Percentiles rank a stretch among this genome's conserved stretches.
Conservation (phyloP, 139 green algal species). For the Pycnococcus provasolii region DNA sequence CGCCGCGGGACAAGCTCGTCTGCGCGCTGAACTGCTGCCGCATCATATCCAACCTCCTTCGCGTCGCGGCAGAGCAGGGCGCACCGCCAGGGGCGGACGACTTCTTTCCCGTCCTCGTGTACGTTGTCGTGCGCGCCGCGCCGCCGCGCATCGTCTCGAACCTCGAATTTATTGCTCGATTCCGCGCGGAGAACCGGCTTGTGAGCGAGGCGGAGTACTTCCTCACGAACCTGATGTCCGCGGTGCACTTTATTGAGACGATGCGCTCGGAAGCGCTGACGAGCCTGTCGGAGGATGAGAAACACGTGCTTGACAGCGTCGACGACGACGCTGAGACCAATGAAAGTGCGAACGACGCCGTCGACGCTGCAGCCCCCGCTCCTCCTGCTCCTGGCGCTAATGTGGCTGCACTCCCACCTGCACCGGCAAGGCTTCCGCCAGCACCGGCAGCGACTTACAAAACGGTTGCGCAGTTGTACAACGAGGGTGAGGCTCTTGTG, state of each 20-base stretch:
- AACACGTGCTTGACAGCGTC: background rate
- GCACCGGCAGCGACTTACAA: background rate
- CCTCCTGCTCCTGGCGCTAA: background rate
- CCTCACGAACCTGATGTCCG: slow-evolving; percentile 47
- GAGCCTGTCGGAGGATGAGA: background rate
- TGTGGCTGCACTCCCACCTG: background rate
- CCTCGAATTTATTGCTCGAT: slow-evolving; percentile 65
- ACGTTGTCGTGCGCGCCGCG: slow-evolving; percentile 51
- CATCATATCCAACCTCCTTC: slow-evolving; percentile 70
- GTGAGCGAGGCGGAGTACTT: slow-evolving; percentile 41
- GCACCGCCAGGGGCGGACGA: slow-evolving; percentile 69
- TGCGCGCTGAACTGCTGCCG: slow-evolving; percentile 83
- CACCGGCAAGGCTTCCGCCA: no score
- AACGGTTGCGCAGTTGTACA: slow-evolving; percentile 3
- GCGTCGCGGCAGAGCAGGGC: slow-evolving; percentile 25
- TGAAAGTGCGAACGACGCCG: background rate
- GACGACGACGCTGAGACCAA: background rate
- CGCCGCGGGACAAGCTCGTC: slow-evolving; percentile 89
- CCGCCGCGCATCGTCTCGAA: slow-evolving; percentile 56
- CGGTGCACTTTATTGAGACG: slow-evolving; percentile 30
- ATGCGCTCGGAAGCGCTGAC: background rate
- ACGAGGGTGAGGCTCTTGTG: slow-evolving; percentile 1
- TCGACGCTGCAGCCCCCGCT: background rate
- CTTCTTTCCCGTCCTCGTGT: slow-evolving; percentile 88
- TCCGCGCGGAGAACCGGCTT: slow-evolving; percentile 35